Conservation (phyloP, 164 flowering plant genomes). For the Berberis thunbergii region DNA sequence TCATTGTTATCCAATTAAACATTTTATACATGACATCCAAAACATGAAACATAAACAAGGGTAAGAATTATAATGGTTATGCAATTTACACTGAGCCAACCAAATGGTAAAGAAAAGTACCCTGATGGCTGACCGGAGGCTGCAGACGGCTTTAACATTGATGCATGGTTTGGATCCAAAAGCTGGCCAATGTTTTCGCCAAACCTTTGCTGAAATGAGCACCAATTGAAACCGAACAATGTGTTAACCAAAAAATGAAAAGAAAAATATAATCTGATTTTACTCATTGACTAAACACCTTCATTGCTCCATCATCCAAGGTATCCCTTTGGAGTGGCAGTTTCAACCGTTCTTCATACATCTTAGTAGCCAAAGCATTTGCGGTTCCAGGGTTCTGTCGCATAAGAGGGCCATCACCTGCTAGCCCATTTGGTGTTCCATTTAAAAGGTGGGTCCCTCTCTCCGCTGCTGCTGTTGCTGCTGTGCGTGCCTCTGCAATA, state of each 20-base stretch:
- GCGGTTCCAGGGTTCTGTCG: constrained; percentile 73
- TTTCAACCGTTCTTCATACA: constrained; percentile 87
- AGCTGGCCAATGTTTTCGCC: constrained; percentile 73
- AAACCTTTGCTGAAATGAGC: constrained; percentile 60
- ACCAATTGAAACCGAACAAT: not conserved
- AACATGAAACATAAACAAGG: not conserved
- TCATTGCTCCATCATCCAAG: constrained; percentile 84
- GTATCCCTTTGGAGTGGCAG: constrained; percentile 75
- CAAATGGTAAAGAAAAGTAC: constrained; percentile 25
- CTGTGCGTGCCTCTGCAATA: constrained; percentile 63
- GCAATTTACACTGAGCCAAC: not conserved
- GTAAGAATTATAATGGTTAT: not conserved
- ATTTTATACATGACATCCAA: not conserved
- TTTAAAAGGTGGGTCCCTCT: constrained; percentile 71
- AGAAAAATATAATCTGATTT: not conserved
- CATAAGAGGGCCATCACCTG: constrained; percentile 59
- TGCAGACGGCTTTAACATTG: constrained; percentile 73
- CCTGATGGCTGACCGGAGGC: constrained; percentile 84
- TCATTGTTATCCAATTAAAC: constrained; percentile 2
- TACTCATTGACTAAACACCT: constrained; percentile 29
- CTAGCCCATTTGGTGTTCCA: constrained; percentile 69
- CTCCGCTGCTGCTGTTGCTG: constrained; percentile 58
- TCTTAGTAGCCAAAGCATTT: constrained; percentile 86
- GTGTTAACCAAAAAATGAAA: not conserved
- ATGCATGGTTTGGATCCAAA: constrained; percentile 74